These are phyloP conservation scores for Pythium angustatum DNA, from an alignment of 352 stramenopile species.

Conservation along the genomic window DNA sequence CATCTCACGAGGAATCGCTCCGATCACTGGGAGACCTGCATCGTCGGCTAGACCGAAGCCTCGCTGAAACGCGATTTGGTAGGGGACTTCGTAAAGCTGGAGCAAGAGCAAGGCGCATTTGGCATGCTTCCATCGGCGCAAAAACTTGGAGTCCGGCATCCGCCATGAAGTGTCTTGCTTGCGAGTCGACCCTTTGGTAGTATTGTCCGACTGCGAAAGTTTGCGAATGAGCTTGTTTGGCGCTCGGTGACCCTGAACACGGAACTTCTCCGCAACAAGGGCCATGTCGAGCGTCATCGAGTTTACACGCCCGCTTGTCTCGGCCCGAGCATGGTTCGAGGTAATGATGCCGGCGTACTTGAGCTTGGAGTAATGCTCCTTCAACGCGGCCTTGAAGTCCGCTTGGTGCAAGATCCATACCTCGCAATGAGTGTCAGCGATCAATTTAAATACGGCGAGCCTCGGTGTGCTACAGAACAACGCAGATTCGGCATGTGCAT, in stretches of 20 bases:
- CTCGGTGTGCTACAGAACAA: constrained; percentile 17
- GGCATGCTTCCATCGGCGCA: constrained; percentile 18
- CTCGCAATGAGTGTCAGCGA: constrained; percentile 32
- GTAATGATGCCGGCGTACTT: constrained; percentile 49
- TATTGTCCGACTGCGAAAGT: constrained; percentile 11
- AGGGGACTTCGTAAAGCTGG: constrained; percentile 30
- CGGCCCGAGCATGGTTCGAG: not conserved
- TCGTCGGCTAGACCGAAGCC: constrained; percentile 30
- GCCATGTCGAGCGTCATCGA: constrained; percentile 6
- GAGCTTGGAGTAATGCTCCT: constrained; percentile 58
- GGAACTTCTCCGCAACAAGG: constrained; percentile 3
- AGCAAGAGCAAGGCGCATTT: constrained; percentile 21
- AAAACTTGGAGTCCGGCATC: constrained; percentile 26
- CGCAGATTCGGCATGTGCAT: constrained; percentile 22
- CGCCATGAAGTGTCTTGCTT: constrained; percentile 18
- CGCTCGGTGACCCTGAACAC: constrained; percentile 5
- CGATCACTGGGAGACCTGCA: constrained; percentile 11
- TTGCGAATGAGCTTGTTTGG: constrained; percentile 25
- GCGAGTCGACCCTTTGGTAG: not conserved
- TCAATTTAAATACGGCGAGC: constrained; percentile 7
- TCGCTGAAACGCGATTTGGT: constrained; percentile 35
- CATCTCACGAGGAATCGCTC: constrained; percentile 37
- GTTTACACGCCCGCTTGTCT: not conserved
- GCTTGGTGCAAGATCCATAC: constrained; percentile 26
- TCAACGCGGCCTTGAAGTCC: constrained; percentile 34